Percentiles rank a stretch among this genome's conserved stretches.
Evolutionary conservation across 768 basidiomycete species (phyloP).

Genomic region (Panus rudis): DNA sequence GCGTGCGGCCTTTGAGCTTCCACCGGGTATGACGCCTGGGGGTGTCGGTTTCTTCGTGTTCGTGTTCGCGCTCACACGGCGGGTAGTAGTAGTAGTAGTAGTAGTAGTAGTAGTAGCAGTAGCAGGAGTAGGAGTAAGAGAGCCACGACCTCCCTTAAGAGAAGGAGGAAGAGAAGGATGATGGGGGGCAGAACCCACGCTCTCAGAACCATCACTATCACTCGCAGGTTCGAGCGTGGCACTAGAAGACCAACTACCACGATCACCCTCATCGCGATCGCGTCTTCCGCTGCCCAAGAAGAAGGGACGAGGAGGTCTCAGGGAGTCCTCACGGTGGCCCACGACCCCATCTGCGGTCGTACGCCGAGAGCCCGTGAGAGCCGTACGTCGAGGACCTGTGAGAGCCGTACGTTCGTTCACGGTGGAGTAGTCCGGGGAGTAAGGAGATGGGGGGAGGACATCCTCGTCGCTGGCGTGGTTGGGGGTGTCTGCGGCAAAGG

Average conservation of each 20-base stretch:
- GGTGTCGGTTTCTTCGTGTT: slow-evolving; percentile 18
- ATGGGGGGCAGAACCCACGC: too few relatives aligned
- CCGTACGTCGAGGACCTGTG: not conserved
- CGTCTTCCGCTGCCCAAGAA: slow-evolving; percentile 27
- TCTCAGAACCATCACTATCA: slow-evolving; percentile 18
- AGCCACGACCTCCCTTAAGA: slow-evolving; percentile 4
- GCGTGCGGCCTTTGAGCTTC: too few relatives aligned
- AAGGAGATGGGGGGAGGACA: slow-evolving; percentile 11
- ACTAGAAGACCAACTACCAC: slow-evolving; percentile 10
- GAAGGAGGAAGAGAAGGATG: too few relatives aligned
- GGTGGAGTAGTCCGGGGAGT: slow-evolving; percentile 10
- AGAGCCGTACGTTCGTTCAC: not conserved
- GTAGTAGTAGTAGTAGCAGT: slow-evolving; percentile 4
- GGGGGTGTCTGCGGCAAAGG: slow-evolving; percentile 8
- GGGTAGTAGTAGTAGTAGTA: slow-evolving; percentile 13
- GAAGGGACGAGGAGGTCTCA: slow-evolving; percentile 31
- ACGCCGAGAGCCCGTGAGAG: not conserved
- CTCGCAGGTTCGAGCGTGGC: slow-evolving; percentile 14
- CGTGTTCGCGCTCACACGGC: slow-evolving; percentile 11
- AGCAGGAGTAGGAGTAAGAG: slow-evolving; percentile 2
- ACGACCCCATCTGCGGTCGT: too few relatives aligned
- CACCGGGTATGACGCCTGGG: slow-evolving; percentile 6
- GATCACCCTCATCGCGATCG: slow-evolving; percentile 10
- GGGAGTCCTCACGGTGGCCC: slow-evolving; percentile 3
- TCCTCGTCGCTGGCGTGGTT: slow-evolving; percentile 17